A percentile compares a stretch with the other conserved stretches of the same genome.
phyloP scores from a whole-genome alignment of 305 asterid genomes.

The Plantago lanceolata region DNA sequence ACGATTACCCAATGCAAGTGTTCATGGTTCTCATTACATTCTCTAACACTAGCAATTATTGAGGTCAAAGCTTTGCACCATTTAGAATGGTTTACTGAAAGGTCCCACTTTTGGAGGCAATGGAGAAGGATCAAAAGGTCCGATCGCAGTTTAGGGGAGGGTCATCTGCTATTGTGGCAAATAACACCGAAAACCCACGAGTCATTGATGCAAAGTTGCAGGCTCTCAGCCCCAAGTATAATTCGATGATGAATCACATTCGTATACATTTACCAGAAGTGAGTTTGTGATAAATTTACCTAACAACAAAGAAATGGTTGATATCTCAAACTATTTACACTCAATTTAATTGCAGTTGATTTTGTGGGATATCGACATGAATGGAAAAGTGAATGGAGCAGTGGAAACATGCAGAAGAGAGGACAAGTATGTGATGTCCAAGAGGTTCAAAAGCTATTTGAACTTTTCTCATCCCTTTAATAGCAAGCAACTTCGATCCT shows the following conservation, averaged over 20 bases:
- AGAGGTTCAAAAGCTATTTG: slow-evolving; percentile 71
- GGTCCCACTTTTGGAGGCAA: slow-evolving; percentile 90
- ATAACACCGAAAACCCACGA: slow-evolving; percentile 71
- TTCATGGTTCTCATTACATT: slow-evolving; percentile 94
- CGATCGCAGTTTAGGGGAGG: slow-evolving; percentile 86
- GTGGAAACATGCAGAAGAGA: slow-evolving; percentile 84
- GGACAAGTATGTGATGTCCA: slow-evolving; percentile 90
- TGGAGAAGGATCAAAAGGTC: slow-evolving; percentile 89
- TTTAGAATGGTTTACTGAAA: slow-evolving; percentile 88
- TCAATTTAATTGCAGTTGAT: slow-evolving; percentile 54
- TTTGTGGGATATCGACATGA: slow-evolving; percentile 88
- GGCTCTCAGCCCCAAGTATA: slow-evolving; percentile 93
- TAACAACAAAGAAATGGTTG: slow-evolving; percentile 9
- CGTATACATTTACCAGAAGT: slow-evolving; percentile 94
- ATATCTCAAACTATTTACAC: slow-evolving; percentile 6
- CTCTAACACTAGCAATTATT: slow-evolving; percentile 61
- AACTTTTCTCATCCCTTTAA: slow-evolving; percentile 90
- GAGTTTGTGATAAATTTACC: slow-evolving; percentile 15
- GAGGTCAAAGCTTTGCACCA: slow-evolving; percentile 92
- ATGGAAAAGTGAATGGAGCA: slow-evolving; percentile 89
- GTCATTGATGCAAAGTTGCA: slow-evolving; percentile 90
- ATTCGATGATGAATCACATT: slow-evolving; percentile 85
- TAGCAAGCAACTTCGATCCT: slow-evolving; percentile 62
- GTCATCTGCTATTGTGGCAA: slow-evolving; percentile 78
- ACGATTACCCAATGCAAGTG: slow-evolving; percentile 90